Percentiles rank a stretch among this genome's conserved stretches.
Conservation (phyloP, 73 alveolate species). For the Blepharisma stoltei region DNA sequence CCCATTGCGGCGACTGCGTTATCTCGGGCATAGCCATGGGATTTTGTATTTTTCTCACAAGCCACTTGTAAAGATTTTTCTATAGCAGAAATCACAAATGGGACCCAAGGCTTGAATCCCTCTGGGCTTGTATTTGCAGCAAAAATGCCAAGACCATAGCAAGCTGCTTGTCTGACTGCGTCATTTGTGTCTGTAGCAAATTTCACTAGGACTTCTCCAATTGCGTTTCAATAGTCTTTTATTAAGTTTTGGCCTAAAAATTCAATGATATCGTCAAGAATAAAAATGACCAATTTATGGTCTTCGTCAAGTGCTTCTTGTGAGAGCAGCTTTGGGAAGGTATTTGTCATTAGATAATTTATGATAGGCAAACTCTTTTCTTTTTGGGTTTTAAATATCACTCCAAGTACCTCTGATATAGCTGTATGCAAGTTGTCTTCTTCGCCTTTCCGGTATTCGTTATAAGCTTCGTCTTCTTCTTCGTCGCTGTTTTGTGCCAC, state of each 20-base stretch:
- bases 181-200: slow-evolving; percentile 28
- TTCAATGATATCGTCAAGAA: slow-evolving; percentile 94
- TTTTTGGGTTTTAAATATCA: slow-evolving; percentile 74
- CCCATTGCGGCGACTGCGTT: slow-evolving; percentile 37
- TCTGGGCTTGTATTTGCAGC: slow-evolving; percentile 24
- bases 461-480: slow-evolving; percentile 5
- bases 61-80: not conserved
- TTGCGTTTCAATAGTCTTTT: slow-evolving; percentile 53
- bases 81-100: slow-evolving; percentile 40
- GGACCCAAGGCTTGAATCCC: slow-evolving; percentile 29
- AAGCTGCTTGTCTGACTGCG: slow-evolving; percentile 40
- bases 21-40: slow-evolving; percentile 33
- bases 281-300: slow-evolving; percentile 86
- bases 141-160: slow-evolving; percentile 41
- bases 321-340: slow-evolving; percentile 47
- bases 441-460: slow-evolving; percentile 54
- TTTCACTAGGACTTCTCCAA: slow-evolving; percentile 49
- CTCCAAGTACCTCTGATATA: slow-evolving; percentile 74
- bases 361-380: slow-evolving; percentile 37
- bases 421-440: slow-evolving; percentile 73
- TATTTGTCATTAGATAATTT: slow-evolving; percentile 28
- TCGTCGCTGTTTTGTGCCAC: not conserved
- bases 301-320: slow-evolving; percentile 34
- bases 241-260: slow-evolving; percentile 75
- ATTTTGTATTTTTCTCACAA: slow-evolving; percentile 31